Conservation (phyloP, 495 filamentous ascomycete genomes). For the Talaromyces proteolyticus region DNA sequence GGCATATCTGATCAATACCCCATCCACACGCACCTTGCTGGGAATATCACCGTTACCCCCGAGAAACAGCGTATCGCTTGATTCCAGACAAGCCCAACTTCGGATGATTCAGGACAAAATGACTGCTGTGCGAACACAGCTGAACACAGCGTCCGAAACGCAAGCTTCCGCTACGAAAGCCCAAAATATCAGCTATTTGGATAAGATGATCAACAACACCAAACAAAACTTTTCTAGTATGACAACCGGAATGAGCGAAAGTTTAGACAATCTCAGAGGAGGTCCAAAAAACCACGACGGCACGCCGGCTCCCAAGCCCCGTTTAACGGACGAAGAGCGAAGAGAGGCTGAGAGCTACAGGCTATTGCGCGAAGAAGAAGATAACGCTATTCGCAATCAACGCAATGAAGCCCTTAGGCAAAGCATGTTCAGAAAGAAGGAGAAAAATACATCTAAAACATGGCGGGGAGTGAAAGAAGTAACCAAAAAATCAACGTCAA, state of each 20-base stretch:
- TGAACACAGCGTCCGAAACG: neutral
- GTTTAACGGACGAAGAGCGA: conserved; percentile 8
- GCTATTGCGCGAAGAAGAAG: neutral
- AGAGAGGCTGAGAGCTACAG: neutral
- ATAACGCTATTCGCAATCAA: neutral
- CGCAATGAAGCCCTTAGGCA: too few species aligned
- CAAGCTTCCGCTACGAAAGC: neutral
- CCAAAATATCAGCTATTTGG: conserved; percentile 17
- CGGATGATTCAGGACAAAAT: conserved; percentile 18
- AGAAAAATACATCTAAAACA: too few species aligned
- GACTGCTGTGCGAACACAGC: conserved; percentile 7
- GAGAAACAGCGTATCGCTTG: too few species aligned
- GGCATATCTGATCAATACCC: conserved; percentile 39
- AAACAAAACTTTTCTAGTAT: conserved; percentile 12
- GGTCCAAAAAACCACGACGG: conserved; percentile 9
- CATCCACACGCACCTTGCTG: neutral
- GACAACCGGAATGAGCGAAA: conserved; percentile 11
- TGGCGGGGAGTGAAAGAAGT: too few species aligned
- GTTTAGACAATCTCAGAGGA: conserved; percentile 14
- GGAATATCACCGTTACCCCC: neutral
- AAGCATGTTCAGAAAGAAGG: too few species aligned
- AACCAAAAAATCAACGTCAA: too few species aligned
- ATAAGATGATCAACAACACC: conserved; percentile 15
- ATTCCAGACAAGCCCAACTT: conserved; percentile 7
- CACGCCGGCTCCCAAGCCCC: conserved; percentile 10